These are phyloP conservation scores for Amphichorda felina DNA, from an alignment of 2,329 filamentous ascomycete species.

Conservation along the genomic window DNA sequence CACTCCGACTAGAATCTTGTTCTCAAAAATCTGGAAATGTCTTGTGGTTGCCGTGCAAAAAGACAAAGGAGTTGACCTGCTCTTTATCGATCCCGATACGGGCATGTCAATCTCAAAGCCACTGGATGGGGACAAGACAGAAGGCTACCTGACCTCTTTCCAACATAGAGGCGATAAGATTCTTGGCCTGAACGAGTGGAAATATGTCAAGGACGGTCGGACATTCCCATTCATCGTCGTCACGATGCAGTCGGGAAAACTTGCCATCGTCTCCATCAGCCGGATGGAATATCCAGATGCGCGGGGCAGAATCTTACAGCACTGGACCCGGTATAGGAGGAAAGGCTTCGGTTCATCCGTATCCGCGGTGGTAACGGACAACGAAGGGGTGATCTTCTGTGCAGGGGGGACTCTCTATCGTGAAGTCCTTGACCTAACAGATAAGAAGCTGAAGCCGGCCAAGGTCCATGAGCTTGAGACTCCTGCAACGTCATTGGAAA, in stretches of 20 bases:
- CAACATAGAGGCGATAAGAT: conserved; percentile 46
- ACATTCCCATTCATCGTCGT: conserved; percentile 53
- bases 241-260: conserved; percentile 38
- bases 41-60: conserved; percentile 39
- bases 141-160: conserved; percentile 32
- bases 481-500: conserved; percentile 34
- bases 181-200: conserved; percentile 52
- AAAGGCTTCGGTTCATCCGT: conserved; percentile 32
- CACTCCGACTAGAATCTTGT: conserved; percentile 39
- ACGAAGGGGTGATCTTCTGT: conserved; percentile 45
- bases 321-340: conserved; percentile 41
- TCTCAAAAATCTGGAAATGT: conserved; percentile 38
- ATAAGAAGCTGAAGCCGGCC: conserved; percentile 37
- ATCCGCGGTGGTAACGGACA: conserved; percentile 41
- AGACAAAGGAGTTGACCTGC: conserved; percentile 32
- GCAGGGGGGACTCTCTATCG: conserved; percentile 41
- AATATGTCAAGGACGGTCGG: conserved; percentile 41
- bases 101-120: conserved; percentile 38
- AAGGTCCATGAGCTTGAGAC: conserved; percentile 39
- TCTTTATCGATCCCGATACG: conserved; percentile 44
- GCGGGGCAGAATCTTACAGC: conserved; percentile 23
- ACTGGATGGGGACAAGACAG: conserved; percentile 20
- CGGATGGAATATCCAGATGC: conserved; percentile 7
- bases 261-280: conserved; percentile 41
- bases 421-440: conserved; percentile 36